Evolutionary conservation across 2,329 filamentous ascomycete species (phyloP), one percentile per base, ranked within the genome.

Genomic region (Cyphellophora europaea): DNA sequence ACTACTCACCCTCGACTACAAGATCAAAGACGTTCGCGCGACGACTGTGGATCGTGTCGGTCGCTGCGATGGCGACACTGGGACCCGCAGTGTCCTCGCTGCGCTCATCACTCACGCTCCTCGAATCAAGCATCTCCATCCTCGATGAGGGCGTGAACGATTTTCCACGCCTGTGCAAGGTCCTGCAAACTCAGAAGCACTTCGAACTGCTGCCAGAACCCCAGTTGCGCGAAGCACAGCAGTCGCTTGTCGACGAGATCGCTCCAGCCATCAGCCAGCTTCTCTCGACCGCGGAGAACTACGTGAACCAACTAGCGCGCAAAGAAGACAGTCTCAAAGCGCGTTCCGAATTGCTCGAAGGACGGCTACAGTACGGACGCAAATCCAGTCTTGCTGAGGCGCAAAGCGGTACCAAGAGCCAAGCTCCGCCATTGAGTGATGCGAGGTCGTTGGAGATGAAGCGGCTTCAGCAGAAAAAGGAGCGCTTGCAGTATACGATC

Each of bases 131-230:
- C 34, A 78, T 79, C 53, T 65, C 63, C 40, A 77, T 75, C 32
- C 66, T 80, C 33, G 74, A 78, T 45, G 60, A 67, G 19, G 74
- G 74, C 35, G 72, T 79, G 30, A 72, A 66, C 53, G 76, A 80
- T 56, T 77, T 78, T 47, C 74, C 74, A 33, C 69, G 76, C 28
- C 56, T 80, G 12, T 63, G 63, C 40, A 77, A 75, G 55, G 74
- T 79, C 36, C 63, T 80, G 2, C 72, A 77, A 49, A 76, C 74
- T 5, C 77, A 72, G 37, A 49, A 93, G 80, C 88, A 94, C 63
- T 95, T 93, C 61, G 88, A 95, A 58, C 77, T 94, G 27, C 83
- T 94, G 49, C 84, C 87, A 11, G 85, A 93, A 55, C 76, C 82
- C 10, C 83, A 83, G 33, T 75, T 95, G 29, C 78, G 79, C 42